A percentile compares a stretch with the other conserved stretches of the same genome.
Conservation (phyloP, 495 filamentous ascomycete genomes). For the Penicillium samsonianum region DNA sequence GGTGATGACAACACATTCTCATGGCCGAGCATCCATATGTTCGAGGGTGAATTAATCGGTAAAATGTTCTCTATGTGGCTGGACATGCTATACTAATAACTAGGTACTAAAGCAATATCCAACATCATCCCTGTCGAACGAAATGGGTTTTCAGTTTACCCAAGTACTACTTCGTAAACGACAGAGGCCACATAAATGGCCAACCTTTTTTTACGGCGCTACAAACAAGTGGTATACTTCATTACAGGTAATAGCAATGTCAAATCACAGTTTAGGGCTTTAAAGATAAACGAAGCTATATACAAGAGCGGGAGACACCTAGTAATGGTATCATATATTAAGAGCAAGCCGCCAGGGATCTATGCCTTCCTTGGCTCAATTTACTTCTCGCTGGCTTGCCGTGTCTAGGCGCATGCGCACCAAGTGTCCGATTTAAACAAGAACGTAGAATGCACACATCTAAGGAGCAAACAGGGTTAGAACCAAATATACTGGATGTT, state of each 20-base stretch:
- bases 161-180: not conserved
- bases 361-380: not conserved
- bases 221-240: not conserved
- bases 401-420: not conserved
- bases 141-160: too few relatives aligned
- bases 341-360: not conserved
- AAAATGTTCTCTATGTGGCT: too few relatives aligned
- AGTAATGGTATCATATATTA: not conserved
- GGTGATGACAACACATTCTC: not conserved
- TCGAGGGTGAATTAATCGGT: not conserved
- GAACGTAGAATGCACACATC: constrained; percentile 61
- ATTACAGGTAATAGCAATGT: not conserved
- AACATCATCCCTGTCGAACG: too few relatives aligned
- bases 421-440: constrained; percentile 37
- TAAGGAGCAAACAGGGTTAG: constrained; percentile 24
- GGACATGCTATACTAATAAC: too few relatives aligned
- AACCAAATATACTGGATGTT: not conserved
- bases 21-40: not conserved
- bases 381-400: not conserved
- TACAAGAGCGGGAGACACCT: not conserved
- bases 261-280: not conserved
- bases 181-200: not conserved
- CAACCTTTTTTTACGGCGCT: not conserved
- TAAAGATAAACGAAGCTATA: not conserved
- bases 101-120: too few relatives aligned